Percentiles rank a stretch among this genome's conserved stretches.
Evolutionary conservation across 2,329 filamentous ascomycete genomes (phyloP).

Genomic region (Arthrobotrys iridis): DNA sequence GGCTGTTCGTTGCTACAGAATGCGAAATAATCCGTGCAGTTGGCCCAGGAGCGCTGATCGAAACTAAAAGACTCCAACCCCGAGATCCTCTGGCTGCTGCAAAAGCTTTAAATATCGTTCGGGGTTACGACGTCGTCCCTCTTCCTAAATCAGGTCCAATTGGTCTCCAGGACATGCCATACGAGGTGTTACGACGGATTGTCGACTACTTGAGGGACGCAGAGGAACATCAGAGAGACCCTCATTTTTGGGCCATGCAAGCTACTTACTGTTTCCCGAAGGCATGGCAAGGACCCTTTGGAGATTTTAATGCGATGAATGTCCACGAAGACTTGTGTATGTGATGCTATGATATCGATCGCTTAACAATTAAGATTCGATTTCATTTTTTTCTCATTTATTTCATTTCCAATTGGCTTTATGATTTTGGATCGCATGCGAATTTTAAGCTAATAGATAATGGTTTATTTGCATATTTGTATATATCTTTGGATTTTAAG

Average conservation of each 20-base stretch:
- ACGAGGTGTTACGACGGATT: conserved; percentile 32
- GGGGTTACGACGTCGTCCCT: conserved; percentile 34
- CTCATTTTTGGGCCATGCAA: conserved; percentile 53
- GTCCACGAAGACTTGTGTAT: conserved; percentile 40
- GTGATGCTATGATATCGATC: not conserved
- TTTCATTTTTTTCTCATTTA: not conserved
- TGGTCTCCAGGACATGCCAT: conserved; percentile 35
- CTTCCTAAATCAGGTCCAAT: conserved; percentile 9
- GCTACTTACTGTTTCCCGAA: conserved; percentile 49
- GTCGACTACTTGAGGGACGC: conserved; percentile 33
- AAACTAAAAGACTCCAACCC: conserved; percentile 18
- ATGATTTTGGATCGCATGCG: conserved; percentile 4
- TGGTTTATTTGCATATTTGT: not conserved
- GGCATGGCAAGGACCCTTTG: conserved; percentile 49
- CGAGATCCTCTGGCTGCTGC: not conserved
- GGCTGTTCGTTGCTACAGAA: conserved; percentile 40
- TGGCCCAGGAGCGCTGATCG: conserved; percentile 22
- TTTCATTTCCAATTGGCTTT: not conserved
- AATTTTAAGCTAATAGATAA: conserved; percentile 18
- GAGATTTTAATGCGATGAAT: conserved; percentile 47
- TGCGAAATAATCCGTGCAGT: conserved; percentile 32
- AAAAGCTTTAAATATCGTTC: conserved; percentile 21
- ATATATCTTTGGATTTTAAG: not conserved
- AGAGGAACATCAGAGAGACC: conserved; percentile 15
- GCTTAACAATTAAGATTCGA: not conserved